Base-by-base conservation (phyloP, 441 rosid genomes). In the Iberis amara region DNA sequence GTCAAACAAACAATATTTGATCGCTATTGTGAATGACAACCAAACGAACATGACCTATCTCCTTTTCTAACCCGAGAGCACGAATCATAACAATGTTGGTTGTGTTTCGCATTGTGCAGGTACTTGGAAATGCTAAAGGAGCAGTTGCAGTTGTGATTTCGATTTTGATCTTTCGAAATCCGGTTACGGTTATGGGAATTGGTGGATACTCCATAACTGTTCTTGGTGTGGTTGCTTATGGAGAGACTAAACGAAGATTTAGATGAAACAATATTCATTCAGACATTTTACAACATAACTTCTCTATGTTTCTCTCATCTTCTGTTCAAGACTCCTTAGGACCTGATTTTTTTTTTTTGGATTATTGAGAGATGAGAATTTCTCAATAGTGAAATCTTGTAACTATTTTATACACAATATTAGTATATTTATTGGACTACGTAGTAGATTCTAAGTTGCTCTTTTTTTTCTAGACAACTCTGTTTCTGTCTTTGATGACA, bases 121-220 rank as follows among this genome's bases (percentile, higher is more conserved):
- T 86, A 14, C 59, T 89, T 46, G 97, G 95, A 38, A 89, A 89
- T 61, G 97, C 97, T 7, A 89, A 89, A 70, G 95, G 95, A 21
- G 97, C 95, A 11, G 90, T 83, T 13, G 97, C 95, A 4, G 89
- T 86, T 13, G 90, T 86, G 21, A 83, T 83, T 54, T 89, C 95
- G 5, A 80, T 89, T 8, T 72, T 89, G 59, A 69, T 86, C 45
- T 89, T 89, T 72, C 72, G 78, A 70, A 86, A 89, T 41, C 97
- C 94, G 0, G 89, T 81, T 18, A 89, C 97, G 1, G 72, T 82
- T 40, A 61, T 80, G 55, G 94, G 97, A 46, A 80, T 89, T 3
- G 89, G 79, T 6, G 94, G 94, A 5, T 86, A 86, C 58, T 63
- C 86, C 0, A 71, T 86, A 60, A 89, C 94, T 0, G 92, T 86